Evolutionary conservation across 2,329 filamentous ascomycete species (phyloP).

Genomic region (Xylariaceae sp.): DNA sequence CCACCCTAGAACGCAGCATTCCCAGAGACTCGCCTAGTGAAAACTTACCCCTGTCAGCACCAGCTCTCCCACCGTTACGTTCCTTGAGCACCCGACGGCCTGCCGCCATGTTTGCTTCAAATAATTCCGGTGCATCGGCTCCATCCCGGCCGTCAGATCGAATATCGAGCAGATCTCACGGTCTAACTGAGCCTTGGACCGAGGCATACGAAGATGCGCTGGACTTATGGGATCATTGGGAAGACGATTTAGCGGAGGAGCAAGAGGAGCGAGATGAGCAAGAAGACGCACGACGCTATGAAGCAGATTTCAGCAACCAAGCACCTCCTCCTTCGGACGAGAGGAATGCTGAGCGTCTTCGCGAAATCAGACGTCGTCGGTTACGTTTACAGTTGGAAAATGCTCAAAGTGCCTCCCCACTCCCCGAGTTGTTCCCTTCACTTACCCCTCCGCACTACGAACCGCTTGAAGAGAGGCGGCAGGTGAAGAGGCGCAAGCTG

Average conservation of each 20-base stretch:
- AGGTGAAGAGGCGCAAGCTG: slow-evolving; percentile 65
- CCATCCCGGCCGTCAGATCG: slow-evolving; percentile 25
- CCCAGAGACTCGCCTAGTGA: slow-evolving; percentile 34
- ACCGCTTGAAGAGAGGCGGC: slow-evolving; percentile 38
- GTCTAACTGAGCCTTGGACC: slow-evolving; percentile 16
- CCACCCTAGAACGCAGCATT: slow-evolving; percentile 36
- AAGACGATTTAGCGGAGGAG: slow-evolving; percentile 4
- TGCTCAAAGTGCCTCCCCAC: slow-evolving; percentile 20
- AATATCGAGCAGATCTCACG: slow-evolving; percentile 18
- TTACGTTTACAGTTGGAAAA: slow-evolving; percentile 28
- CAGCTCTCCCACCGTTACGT: slow-evolving; percentile 38
- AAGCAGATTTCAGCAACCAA: slow-evolving; percentile 8
- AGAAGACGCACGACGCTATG: slow-evolving; percentile 16
- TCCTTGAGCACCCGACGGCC: slow-evolving; percentile 32
- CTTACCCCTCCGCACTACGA: slow-evolving; percentile 26
- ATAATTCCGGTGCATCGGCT: slow-evolving; percentile 18
- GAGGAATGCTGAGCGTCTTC: slow-evolving; percentile 8
- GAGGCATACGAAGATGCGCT: slow-evolving; percentile 19
- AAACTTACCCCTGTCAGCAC: slow-evolving; percentile 25
- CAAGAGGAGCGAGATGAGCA: slow-evolving; percentile 3
- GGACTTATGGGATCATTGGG: slow-evolving; percentile 20
- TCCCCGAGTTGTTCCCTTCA: slow-evolving; percentile 30
- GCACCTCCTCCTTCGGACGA: slow-evolving; percentile 18
- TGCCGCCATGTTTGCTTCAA: slow-evolving; percentile 26
- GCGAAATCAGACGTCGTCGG: slow-evolving; percentile 24